These are phyloP conservation scores for Globisporangium polare DNA, from an alignment of 352 stramenopile genomes.

Conservation along the genomic window DNA sequence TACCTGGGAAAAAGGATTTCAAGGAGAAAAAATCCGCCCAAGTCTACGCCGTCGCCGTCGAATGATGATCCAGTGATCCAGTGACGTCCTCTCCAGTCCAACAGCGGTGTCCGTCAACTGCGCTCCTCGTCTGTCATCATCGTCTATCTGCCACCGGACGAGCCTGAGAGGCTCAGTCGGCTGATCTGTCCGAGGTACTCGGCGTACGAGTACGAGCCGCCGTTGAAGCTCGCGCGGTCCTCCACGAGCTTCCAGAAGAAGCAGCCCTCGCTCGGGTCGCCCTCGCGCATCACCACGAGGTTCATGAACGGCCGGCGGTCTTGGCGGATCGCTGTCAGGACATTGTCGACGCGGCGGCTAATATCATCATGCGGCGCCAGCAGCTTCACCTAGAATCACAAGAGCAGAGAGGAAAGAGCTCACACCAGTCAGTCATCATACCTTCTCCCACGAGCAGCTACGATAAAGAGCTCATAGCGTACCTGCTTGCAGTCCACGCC, in stretches of 20 bases:
- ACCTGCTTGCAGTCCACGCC: conserved; percentile 90
- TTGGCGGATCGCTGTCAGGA: conserved; percentile 88
- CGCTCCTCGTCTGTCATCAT: conserved; percentile 4
- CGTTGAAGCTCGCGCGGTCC: conserved; percentile 96
- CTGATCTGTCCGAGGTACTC: conserved; percentile 95
- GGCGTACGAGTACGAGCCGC: conserved; percentile 96
- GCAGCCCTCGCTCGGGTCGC: conserved; percentile 89
- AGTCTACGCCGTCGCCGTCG: neutral
- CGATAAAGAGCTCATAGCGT: neutral
- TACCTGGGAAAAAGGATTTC: neutral
- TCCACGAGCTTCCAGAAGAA: conserved; percentile 98
- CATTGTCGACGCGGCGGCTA: conserved; percentile 78
- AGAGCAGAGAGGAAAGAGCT: neutral
- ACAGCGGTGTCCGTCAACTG: neutral
- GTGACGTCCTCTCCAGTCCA: neutral
- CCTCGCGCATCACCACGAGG: conserved; percentile 93
- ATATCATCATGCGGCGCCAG: conserved; percentile 83
- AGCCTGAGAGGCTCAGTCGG: conserved; percentile 55
- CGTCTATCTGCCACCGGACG: conserved; percentile 55
- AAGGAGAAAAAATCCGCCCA: neutral
- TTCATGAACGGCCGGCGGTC: conserved; percentile 81
- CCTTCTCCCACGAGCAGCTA: neutral
- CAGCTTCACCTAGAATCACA: conserved; percentile 52
- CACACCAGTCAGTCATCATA: neutral
- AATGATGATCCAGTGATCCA: neutral